phyloP scores from a whole-genome alignment of 2,329 filamentous ascomycete species.

The Teratosphaeria viscida region DNA sequence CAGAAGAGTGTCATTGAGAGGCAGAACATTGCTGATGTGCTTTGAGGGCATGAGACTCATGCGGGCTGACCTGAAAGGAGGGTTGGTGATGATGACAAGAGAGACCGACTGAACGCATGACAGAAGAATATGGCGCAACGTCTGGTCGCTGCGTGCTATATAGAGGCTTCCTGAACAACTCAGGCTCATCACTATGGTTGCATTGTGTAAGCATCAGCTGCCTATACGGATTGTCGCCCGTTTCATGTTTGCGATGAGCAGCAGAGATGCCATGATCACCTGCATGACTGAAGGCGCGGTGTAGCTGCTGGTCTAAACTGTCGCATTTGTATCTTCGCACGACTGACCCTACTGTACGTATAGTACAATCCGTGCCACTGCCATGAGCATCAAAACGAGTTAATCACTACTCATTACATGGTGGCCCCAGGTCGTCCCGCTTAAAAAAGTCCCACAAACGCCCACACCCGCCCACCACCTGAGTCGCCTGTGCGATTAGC shows the following conservation, averaged over 20 bases:
- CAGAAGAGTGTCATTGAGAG: constrained; percentile 82
- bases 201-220: no score
- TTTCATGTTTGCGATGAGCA: no score
- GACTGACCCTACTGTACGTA: background rate
- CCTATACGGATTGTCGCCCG: no score
- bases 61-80: background rate
- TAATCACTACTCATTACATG: background rate
- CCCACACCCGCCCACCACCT: background rate
- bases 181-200: no score
- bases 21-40: constrained; percentile 31
- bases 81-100: background rate
- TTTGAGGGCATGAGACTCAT: background rate
- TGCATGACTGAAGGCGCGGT: background rate
- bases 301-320: background rate
- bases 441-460: background rate
- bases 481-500: background rate
- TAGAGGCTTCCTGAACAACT: no score
- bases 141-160: no score
- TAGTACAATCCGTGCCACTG: background rate
- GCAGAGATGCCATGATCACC: no score
- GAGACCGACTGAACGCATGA: no score
- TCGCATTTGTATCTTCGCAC: background rate
- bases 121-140: no score
- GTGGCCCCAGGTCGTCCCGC: background rate
- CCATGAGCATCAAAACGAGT: background rate